A percentile compares a stretch with the other conserved stretches of the same genome.
phyloP scores from a whole-genome alignment of 805 yeast genomes.

The Saturnispora diversa region DNA sequence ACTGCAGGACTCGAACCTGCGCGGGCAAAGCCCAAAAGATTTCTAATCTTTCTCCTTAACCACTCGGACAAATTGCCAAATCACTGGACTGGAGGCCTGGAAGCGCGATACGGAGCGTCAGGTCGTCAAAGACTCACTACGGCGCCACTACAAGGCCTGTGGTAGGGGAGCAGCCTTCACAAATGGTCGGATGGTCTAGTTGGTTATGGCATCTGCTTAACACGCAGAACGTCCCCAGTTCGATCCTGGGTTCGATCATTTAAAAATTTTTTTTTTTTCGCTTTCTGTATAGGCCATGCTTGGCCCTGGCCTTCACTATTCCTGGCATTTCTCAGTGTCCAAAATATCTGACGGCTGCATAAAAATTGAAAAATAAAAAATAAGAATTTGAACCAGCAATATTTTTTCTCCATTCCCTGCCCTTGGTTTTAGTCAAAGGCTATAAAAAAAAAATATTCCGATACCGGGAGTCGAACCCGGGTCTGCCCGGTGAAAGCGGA shows the following conservation, averaged over 20 bases:
- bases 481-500: slow-evolving; percentile 79
- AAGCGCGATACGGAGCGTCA: too few relatives aligned
- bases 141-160: too few relatives aligned
- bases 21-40: slow-evolving; percentile 57
- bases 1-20: slow-evolving; percentile 57
- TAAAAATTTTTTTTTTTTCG: slow-evolving; percentile 12
- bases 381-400: too few relatives aligned
- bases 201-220: slow-evolving; percentile 99
- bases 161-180: too few relatives aligned
- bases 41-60: slow-evolving; percentile 52
- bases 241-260: slow-evolving; percentile 99
- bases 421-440: not conserved
- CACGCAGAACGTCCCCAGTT: slow-evolving; percentile 99
- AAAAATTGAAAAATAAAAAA: too few relatives aligned
- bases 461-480: slow-evolving; percentile 84
- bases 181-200: slow-evolving; percentile 95
- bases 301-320: too few relatives aligned
- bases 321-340: too few relatives aligned
- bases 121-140: too few relatives aligned
- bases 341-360: too few relatives aligned
- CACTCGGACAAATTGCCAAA: slow-evolving; percentile 48
- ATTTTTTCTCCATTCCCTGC: too few relatives aligned
- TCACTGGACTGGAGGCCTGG: too few relatives aligned
- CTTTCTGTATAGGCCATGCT: too few relatives aligned
- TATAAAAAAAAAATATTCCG: slow-evolving; percentile 37